Base-by-base conservation (phyloP, 257 asterid genomes). In the Lavandula angustifolia region DNA sequence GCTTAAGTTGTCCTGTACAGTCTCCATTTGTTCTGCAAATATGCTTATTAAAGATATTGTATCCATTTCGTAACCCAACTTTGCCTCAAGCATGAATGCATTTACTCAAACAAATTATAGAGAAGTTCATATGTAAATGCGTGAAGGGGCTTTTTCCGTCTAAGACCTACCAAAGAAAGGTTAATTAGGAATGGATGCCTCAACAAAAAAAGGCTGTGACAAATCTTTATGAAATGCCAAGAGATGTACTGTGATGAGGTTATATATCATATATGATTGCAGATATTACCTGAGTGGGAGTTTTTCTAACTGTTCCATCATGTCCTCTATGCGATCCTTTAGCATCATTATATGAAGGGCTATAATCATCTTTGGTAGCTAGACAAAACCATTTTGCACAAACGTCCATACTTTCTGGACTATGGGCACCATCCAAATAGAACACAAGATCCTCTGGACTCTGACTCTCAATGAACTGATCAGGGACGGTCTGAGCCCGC, bases 351-450 rank as follows among this genome's bases (percentile, higher is more conserved):
- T n/a, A 40, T 56, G 64, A 73, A 32, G 79, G 32, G 11, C 52
- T 64, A 43, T 76, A 46, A 49, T 81, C 92, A 73, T 77, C 88
- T 76, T 74, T 72, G 62, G 81, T 81, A 69, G 95, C 96, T 43
- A 70, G 60, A 35, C 79, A 78, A 79, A 90, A 94, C 99, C 97
- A 94, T 68, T 90, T 82, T 65, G 92, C 99, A 78, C 97, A 94
- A 54, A 77, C 99, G 9, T 94, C 99, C 99, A 90, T 94, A 86
- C 99, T 94, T 84, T 94, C 99, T 48, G 99, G 99, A 79, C 99
- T 90, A 75, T 94, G 99, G 63, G 99, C 99, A 63, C 99, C 99
- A 75, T 94, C 99, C 72, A 94, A 70, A 76, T 87, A 90, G 76
- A 90, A 94, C 69, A 86, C 87, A 58, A 94, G 88, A 72, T 85